Conservation (phyloP, 305 asterid genomes). For the Salvia sclarea region DNA sequence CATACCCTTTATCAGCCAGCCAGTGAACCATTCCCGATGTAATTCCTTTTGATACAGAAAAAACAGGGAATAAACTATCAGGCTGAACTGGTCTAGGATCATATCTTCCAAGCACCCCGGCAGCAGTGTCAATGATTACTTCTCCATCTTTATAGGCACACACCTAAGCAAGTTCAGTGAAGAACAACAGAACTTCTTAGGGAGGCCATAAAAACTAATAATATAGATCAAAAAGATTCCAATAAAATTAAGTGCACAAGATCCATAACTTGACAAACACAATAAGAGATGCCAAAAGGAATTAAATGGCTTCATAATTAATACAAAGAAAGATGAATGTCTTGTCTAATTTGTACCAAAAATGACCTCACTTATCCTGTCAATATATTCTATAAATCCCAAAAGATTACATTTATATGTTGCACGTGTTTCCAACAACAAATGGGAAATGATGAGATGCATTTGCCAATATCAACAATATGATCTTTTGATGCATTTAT, state of each 20-base stretch:
- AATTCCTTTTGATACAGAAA: constrained; percentile 91
- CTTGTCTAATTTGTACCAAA: constrained; percentile 5
- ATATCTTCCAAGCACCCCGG: constrained; percentile 96
- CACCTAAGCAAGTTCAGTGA: constrained; percentile 50
- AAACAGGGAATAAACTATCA: constrained; percentile 92
- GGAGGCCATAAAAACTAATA: constrained; percentile 6
- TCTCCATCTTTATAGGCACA: constrained; percentile 99
- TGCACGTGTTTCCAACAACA: neutral
- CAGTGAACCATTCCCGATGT: constrained; percentile 98
- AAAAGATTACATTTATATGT: neutral
- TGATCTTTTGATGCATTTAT: constrained; percentile 22
- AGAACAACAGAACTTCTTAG: constrained; percentile 10
- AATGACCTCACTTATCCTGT: constrained; percentile 3
- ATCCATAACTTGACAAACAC: constrained; percentile 10
- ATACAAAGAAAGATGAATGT: neutral
- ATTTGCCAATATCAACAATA: neutral
- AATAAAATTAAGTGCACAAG: constrained; percentile 1
- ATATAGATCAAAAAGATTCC: constrained; percentile 10
- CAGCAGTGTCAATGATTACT: constrained; percentile 96
- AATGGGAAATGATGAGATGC: constrained; percentile 4
- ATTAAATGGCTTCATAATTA: neutral
- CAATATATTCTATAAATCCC: constrained; percentile 17
- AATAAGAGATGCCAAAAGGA: constrained; percentile 7
- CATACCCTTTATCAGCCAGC: constrained; percentile 92
- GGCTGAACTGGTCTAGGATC: constrained; percentile 99